These are phyloP conservation scores for Chytriomyces sp. DNA, from an alignment of 192 early-diverging fungal genomes.

Conservation along the genomic window DNA sequence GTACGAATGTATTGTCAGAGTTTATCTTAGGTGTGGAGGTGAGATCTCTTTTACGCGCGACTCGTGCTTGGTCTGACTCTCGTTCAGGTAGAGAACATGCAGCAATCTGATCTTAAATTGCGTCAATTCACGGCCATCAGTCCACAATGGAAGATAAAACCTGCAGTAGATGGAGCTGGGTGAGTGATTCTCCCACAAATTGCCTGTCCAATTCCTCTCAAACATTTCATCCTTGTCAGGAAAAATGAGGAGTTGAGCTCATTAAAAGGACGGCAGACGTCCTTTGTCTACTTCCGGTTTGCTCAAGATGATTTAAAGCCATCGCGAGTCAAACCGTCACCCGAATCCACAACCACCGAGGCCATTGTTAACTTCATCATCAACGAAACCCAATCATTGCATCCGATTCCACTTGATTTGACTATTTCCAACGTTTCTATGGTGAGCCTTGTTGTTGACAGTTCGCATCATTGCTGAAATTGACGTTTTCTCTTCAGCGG, in stretches of 20 bases:
- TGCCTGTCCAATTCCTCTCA: neutral
- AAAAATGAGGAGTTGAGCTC: neutral
- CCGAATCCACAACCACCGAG: constrained; percentile 52
- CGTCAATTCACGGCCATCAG: constrained; percentile 72
- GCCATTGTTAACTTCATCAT: constrained; percentile 55
- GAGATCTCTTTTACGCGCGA: constrained; percentile 23
- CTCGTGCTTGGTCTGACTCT: constrained; percentile 31
- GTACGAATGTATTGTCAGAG: constrained; percentile 72
- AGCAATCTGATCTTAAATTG: constrained; percentile 61
- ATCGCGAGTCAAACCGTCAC: constrained; percentile 25
- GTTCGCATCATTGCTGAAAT: neutral
- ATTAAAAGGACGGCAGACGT: constrained; percentile 45
- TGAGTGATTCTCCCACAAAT: neutral
- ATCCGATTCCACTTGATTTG: constrained; percentile 46
- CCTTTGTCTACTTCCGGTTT: constrained; percentile 53
- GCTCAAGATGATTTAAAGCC: constrained; percentile 5
- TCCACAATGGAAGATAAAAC: constrained; percentile 69
- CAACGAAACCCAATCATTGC: constrained; percentile 33
- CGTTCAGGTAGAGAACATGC: constrained; percentile 74
- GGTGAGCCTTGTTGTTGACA: constrained; percentile 22
- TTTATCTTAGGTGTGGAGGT: constrained; percentile 93
- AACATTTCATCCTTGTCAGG: neutral
- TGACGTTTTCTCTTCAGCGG: neutral
- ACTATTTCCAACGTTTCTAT: constrained; percentile 47
- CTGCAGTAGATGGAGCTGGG: constrained; percentile 42